These are phyloP conservation scores for Cutaneotrichosporon mucoides DNA, from an alignment of 1,284 basidiomycete genomes.

Conservation along the genomic window DNA sequence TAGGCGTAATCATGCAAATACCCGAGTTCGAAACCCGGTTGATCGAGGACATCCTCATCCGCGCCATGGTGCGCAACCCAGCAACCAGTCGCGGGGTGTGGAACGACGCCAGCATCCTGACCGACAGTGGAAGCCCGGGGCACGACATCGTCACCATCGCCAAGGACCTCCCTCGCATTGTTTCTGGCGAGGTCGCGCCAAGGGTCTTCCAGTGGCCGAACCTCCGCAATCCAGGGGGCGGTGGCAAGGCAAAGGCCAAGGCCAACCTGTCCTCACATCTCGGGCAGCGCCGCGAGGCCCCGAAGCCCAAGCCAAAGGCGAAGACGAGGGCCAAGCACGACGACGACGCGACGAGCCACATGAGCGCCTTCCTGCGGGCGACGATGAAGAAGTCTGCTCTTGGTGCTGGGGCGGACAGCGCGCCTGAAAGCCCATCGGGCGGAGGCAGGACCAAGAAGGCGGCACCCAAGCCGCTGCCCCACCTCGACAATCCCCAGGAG, in stretches of 20 bases:
- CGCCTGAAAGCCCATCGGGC: too few species aligned
- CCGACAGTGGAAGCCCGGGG: neutral
- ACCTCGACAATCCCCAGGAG: too few species aligned
- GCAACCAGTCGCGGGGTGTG: conserved; percentile 11
- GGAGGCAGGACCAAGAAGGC: too few species aligned
- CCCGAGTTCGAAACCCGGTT: neutral
- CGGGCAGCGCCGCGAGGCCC: neutral
- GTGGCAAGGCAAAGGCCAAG: neutral
- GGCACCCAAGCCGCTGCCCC: conserved; percentile 1
- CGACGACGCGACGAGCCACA: too few species aligned
- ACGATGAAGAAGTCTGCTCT: too few species aligned
- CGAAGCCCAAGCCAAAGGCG: neutral
- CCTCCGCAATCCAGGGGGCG: neutral
- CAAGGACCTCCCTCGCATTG: too few species aligned
- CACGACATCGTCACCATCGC: neutral
- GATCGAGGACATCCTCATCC: conserved; percentile 10
- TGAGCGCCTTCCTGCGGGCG: too few species aligned
- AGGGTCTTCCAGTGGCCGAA: neutral
- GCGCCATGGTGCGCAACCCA: conserved; percentile 18
- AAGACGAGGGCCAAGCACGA: neutral
- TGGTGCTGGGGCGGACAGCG: too few species aligned
- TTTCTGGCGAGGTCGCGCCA: neutral
- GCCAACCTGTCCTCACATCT: neutral
- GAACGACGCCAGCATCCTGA: conserved; percentile 20
- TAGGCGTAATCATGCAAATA: neutral